Evolutionary conservation across 1,139 yeast species (phyloP).

Genomic region (Candida sanyaensis): DNA sequence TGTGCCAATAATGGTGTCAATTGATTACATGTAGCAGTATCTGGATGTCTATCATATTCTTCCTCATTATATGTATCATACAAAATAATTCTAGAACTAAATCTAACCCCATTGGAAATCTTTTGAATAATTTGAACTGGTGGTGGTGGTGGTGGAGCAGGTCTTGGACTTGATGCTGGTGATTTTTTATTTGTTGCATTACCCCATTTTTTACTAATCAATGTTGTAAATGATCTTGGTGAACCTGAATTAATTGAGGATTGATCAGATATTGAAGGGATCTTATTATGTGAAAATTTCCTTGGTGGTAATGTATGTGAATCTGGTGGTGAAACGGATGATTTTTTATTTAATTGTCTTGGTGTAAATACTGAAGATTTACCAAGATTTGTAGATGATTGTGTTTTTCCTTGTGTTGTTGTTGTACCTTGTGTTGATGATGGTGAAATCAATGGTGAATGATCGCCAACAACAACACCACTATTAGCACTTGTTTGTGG

Average conservation of each 20-base stretch:
- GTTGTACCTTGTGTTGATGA: not conserved
- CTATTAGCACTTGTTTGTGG: slow-evolving; percentile 2
- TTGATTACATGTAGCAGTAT: slow-evolving; percentile 89
- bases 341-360: not conserved
- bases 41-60: slow-evolving; percentile 94
- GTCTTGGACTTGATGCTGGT: slow-evolving; percentile 8
- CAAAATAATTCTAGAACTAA: slow-evolving; percentile 80
- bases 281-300: slow-evolving; percentile 27
- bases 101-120: slow-evolving; percentile 52
- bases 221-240: slow-evolving; percentile 34
- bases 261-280: slow-evolving; percentile 24
- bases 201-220: slow-evolving; percentile 28
- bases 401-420: not conserved
- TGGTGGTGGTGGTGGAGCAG: slow-evolving; percentile 11
- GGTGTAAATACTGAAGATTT: slow-evolving; percentile 5
- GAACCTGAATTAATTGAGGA: slow-evolving; percentile 21
- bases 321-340: not conserved
- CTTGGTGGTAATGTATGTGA: slow-evolving; percentile 15
- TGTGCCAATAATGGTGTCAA: slow-evolving; percentile 88
- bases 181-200: slow-evolving; percentile 8
- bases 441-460: not conserved
- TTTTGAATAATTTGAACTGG: slow-evolving; percentile 10
- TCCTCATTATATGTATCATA: slow-evolving; percentile 84
- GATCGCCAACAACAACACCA: slow-evolving; percentile 11
- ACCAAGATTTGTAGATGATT: not conserved